Evolutionary conservation across 441 rosid species (phyloP), one percentile per base, ranked within the genome.

Genomic region (Viola pubescens): DNA sequence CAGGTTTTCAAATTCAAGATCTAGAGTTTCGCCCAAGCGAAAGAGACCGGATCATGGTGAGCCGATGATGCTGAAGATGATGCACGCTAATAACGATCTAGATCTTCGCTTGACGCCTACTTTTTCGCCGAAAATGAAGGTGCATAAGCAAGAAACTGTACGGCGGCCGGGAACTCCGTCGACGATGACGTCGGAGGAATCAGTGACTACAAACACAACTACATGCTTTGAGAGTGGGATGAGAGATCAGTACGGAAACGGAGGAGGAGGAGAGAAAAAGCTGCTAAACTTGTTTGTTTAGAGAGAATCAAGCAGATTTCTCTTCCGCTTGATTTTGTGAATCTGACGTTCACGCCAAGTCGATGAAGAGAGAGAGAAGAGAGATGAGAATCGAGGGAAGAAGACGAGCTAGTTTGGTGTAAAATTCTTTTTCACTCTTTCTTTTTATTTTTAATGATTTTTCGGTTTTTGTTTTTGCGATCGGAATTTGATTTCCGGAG

Each of bases 161-260:
- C 63, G 78, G 50, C 72, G 77, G 12, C 82, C 83, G 9, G 89
- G 71, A 37, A 80, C 84, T 51, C 87, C 91, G 53, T 89, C 95
- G 2, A 26, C 34, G 12, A 81, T 85, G 94, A 84, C 76, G 63
- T 87, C 97, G 34, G 97, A 89, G 78, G 97, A 81, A 63, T 91
- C 97, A 0, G 95, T 64, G 49, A 89, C 88, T 59, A 84, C 94
- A 52, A 84, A 86, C 57, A 77, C 89, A 26, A 82, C 91, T 13
- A 81, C 91, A 14, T 83, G 82, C 68, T 77, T 78, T 13, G 91
- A 81, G 16, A 81, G 80, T 52, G 79, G 84, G 45, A 12, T 45
- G 13, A 76, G 83, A 50, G 87, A 71, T 66, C 77, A 58, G 41
- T 62, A 63, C 51, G 62, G 54, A 34, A 61, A 61, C 46, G 75